Evolutionary conservation across 2,329 filamentous ascomycete species (phyloP).

Genomic region (Talaromyces funiculosus): DNA sequence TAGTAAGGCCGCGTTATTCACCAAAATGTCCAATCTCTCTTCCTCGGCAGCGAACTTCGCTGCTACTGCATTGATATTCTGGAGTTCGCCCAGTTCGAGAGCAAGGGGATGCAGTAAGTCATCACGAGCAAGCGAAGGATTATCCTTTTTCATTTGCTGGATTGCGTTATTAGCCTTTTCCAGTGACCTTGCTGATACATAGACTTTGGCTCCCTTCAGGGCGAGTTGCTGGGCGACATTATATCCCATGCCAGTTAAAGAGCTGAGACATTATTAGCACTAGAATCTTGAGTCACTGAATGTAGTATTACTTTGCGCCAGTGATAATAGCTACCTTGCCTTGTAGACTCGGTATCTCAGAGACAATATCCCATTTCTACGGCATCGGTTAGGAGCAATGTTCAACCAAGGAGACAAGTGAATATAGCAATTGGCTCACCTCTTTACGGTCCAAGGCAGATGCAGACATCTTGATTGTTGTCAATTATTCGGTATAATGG

Average conservation of each 20-base stretch:
- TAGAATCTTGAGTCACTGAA: neutral
- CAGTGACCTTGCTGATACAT: conserved; percentile 9
- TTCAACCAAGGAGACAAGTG: neutral
- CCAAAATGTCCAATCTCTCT: conserved; percentile 6
- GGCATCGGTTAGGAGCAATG: neutral
- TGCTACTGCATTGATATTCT: conserved; percentile 4
- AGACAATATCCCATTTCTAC: conserved; percentile 7
- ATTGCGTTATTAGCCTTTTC: conserved; percentile 4
- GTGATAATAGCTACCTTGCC: conserved; percentile 7
- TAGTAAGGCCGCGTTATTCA: conserved; percentile 9
- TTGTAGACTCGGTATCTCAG: conserved; percentile 9
- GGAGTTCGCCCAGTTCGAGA: conserved; percentile 6
- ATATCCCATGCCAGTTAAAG: conserved; percentile 5
- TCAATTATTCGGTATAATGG: neutral
- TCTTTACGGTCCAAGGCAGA: neutral
- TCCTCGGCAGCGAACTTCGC: conserved; percentile 8
- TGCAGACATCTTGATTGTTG: neutral
- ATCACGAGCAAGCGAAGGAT: conserved; percentile 1
- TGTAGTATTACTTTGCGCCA: conserved; percentile 7
- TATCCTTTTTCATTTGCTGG: conserved; percentile 4
- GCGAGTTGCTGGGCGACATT: conserved; percentile 9
- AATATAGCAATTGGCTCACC: neutral
- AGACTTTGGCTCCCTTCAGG: conserved; percentile 9
- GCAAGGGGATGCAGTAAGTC: conserved; percentile 4
- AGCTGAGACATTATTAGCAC: neutral